These are phyloP conservation scores for Phaffomyces thermotolerans DNA, from an alignment of 805 yeast species.

Conservation along the genomic window DNA sequence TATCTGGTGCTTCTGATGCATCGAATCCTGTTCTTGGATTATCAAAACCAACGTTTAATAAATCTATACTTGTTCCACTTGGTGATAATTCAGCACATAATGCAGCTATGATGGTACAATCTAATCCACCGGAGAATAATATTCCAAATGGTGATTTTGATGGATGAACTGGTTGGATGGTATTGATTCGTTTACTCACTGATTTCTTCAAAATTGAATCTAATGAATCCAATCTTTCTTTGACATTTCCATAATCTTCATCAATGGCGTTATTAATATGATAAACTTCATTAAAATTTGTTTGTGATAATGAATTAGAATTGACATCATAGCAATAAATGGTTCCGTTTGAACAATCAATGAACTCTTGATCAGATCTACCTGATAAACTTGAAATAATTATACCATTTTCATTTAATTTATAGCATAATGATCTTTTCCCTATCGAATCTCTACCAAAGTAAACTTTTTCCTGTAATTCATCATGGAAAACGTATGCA, in stretches of 20 bases:
- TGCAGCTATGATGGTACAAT: slow-evolving; percentile 77
- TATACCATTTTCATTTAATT: slow-evolving; percentile 27
- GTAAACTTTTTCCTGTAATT: slow-evolving; percentile 34
- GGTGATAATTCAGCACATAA: slow-evolving; percentile 31
- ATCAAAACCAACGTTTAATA: slow-evolving; percentile 89
- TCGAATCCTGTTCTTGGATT: slow-evolving; percentile 66
- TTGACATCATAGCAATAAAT: slow-evolving; percentile 38
- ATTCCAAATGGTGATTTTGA: slow-evolving; percentile 38
- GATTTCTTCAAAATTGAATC: slow-evolving; percentile 29
- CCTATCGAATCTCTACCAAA: slow-evolving; percentile 87
- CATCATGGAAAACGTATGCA: slow-evolving; percentile 53
- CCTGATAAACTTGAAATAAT: slow-evolving; percentile 41
- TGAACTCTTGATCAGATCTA: slow-evolving; percentile 25
- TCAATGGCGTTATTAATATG: slow-evolving; percentile 20
- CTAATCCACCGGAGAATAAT: slow-evolving; percentile 91
- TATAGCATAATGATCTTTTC: slow-evolving; percentile 62
- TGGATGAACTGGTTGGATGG: slow-evolving; percentile 51
- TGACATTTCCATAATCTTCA: slow-evolving; percentile 8
- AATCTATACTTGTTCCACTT: slow-evolving; percentile 43
- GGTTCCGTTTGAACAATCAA: slow-evolving; percentile 50
- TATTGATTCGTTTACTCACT: slow-evolving; percentile 43
- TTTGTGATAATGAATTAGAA: slow-evolving; percentile 13
- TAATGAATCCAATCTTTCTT: slow-evolving; percentile 16
- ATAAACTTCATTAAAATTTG: slow-evolving; percentile 9
- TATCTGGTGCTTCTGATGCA: slow-evolving; percentile 76